These are phyloP conservation scores for Talaromyces trachyspermus DNA, from an alignment of 495 filamentous ascomycete species.

Conservation along the genomic window DNA sequence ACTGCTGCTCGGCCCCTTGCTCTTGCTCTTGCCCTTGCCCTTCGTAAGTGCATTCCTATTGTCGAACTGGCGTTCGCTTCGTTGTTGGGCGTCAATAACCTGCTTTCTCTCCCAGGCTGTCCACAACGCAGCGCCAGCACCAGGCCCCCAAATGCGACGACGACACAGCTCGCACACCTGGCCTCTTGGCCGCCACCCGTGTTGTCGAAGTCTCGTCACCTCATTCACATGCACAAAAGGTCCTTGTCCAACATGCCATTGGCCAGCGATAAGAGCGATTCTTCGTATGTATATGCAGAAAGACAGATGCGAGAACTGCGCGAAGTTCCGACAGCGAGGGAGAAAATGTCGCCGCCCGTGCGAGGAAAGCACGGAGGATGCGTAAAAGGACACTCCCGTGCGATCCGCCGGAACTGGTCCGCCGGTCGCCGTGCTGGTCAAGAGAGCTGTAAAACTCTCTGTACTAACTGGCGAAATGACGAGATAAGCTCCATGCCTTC, in stretches of 20 bases:
- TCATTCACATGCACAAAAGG: slow-evolving; percentile 79
- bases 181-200: slow-evolving; percentile 80
- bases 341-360: slow-evolving; percentile 69
- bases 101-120: slow-evolving; percentile 69
- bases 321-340: slow-evolving; percentile 84
- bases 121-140: slow-evolving; percentile 70
- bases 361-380: slow-evolving; percentile 85
- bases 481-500: slow-evolving; percentile 42
- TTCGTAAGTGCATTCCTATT: slow-evolving; percentile 28
- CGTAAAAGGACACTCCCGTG: slow-evolving; percentile 74
- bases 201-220: slow-evolving; percentile 65
- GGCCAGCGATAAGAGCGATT: slow-evolving; percentile 75
- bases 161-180: slow-evolving; percentile 85
- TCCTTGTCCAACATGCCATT: slow-evolving; percentile 84
- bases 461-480: slow-evolving; percentile 69
- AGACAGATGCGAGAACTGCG: slow-evolving; percentile 76
- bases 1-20: slow-evolving; percentile 18
- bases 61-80: slow-evolving; percentile 18
- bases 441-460: slow-evolving; percentile 86
- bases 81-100: slow-evolving; percentile 31
- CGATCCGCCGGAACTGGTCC: slow-evolving; percentile 26
- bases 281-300: slow-evolving; percentile 94
- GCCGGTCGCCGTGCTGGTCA: slow-evolving; percentile 53
- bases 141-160: slow-evolving; percentile 81
- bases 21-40: slow-evolving; percentile 31